Conservation (phyloP, 139 green algal species). For the Ostreobium quekettii region DNA sequence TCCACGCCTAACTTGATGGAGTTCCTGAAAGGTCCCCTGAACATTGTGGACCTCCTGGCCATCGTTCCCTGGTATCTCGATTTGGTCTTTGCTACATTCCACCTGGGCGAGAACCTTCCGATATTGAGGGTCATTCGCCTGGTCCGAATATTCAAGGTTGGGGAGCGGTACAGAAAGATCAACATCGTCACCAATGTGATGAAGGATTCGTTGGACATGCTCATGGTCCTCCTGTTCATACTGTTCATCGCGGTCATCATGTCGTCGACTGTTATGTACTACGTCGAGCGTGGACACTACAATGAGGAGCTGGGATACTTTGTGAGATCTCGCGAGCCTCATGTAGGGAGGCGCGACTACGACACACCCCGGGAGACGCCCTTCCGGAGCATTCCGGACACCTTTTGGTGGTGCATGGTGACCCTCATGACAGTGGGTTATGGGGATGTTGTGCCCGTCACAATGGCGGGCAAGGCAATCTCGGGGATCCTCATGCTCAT, state of each 20-base stretch:
- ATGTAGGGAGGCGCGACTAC: background rate
- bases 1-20: slow-evolving; percentile 17
- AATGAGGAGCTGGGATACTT: slow-evolving; percentile 15
- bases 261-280: slow-evolving; percentile 28
- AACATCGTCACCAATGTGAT: slow-evolving; percentile 21
- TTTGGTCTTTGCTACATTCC: background rate
- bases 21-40: slow-evolving; percentile 27
- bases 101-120: background rate
- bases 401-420: slow-evolving; percentile 36
- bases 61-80: slow-evolving; percentile 38
- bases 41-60: slow-evolving; percentile 38
- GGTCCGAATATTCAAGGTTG: slow-evolving; percentile 36
- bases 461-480: slow-evolving; percentile 20
- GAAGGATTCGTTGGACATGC: slow-evolving; percentile 18
- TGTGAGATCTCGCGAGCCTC: background rate
- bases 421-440: slow-evolving; percentile 39
- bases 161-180: slow-evolving; percentile 24
- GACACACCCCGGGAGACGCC: background rate
- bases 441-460: slow-evolving; percentile 30
- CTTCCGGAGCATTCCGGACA: slow-evolving; percentile 17
- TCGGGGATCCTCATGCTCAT: slow-evolving; percentile 24
- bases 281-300: slow-evolving; percentile 23
- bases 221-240: slow-evolving; percentile 34
- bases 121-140: slow-evolving; percentile 33
- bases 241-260: slow-evolving; percentile 23